These are phyloP conservation scores for Clarireedia paspali DNA, from an alignment of 2,329 filamentous ascomycete species.

Conservation along the genomic window DNA sequence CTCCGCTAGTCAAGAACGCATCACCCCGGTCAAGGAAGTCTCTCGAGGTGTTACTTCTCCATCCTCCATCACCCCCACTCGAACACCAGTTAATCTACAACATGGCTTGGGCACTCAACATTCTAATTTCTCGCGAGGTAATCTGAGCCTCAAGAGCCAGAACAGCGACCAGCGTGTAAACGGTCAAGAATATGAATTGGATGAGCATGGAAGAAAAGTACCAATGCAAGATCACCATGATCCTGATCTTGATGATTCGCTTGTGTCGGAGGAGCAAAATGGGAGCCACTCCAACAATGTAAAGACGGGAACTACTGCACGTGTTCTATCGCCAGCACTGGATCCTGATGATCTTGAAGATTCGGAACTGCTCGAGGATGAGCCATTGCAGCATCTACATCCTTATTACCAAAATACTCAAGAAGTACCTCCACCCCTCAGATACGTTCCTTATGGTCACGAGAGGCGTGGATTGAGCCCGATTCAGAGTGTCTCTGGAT, in stretches of 20 bases:
- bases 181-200: slow-evolving; percentile 26
- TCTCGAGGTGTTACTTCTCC: slow-evolving; percentile 46
- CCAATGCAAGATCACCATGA: slow-evolving; percentile 21
- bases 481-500: slow-evolving; percentile 87
- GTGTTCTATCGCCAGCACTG: slow-evolving; percentile 32
- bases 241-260: slow-evolving; percentile 19
- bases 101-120: slow-evolving; percentile 60
- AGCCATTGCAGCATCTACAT: not conserved
- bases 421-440: slow-evolving; percentile 55
- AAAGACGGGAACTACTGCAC: slow-evolving; percentile 26
- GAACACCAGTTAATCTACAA: slow-evolving; percentile 48
- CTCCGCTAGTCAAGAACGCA: slow-evolving; percentile 47
- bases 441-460: slow-evolving; percentile 61
- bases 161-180: slow-evolving; percentile 39
- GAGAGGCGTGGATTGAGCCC: slow-evolving; percentile 72
- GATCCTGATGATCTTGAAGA: slow-evolving; percentile 30
- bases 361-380: slow-evolving; percentile 13
- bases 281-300: slow-evolving; percentile 20
- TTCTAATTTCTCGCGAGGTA: slow-evolving; percentile 35
- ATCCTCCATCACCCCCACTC: slow-evolving; percentile 53
- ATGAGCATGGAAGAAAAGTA: slow-evolving; percentile 29
- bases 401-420: slow-evolving; percentile 35
- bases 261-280: slow-evolving; percentile 27
- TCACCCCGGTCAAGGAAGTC: slow-evolving; percentile 52
- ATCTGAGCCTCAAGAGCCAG: slow-evolving; percentile 38